Conservation (phyloP, 345 rosid species). For the Zanthoxylum bungeanum region DNA sequence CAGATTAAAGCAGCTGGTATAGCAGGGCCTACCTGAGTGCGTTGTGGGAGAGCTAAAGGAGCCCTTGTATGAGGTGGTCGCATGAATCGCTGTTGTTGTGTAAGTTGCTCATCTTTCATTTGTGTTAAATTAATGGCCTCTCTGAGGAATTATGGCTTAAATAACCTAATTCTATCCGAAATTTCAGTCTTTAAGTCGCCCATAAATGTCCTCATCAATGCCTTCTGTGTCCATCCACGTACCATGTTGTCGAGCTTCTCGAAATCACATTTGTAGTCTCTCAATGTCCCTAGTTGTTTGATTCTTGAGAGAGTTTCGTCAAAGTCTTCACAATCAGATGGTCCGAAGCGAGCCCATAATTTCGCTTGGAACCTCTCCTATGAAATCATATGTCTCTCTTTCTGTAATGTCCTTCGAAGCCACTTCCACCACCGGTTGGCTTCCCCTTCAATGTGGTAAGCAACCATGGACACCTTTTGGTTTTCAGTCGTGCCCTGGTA, state of each 20-base stretch:
- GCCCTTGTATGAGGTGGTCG: not conserved
- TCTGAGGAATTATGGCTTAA: not conserved
- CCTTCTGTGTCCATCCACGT: not conserved
- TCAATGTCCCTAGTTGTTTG: not conserved
- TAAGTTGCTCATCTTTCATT: constrained; percentile 1
- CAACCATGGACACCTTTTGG: not conserved
- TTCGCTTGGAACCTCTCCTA: not conserved
- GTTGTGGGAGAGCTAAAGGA: no score
- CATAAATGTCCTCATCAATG: not conserved
- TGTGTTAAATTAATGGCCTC: not conserved
- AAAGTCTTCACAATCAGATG: not conserved
- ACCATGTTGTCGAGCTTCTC: not conserved
- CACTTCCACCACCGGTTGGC: constrained; percentile 9
- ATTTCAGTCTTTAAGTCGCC: not conserved
- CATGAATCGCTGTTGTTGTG: not conserved
- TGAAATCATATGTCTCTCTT: not conserved
- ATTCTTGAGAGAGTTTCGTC: not conserved
- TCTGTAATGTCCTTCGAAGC: not conserved
- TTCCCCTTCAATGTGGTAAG: not conserved
- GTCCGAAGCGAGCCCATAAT: constrained; percentile 5
- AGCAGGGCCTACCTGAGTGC: not conserved
- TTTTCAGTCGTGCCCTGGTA: no score
- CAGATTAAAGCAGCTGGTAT: not conserved
- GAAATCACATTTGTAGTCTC: not conserved
- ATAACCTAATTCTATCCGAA: not conserved